These are phyloP conservation scores for Colletotrichum liaoningense DNA, from an alignment of 2,329 filamentous ascomycete genomes.

Conservation along the genomic window DNA sequence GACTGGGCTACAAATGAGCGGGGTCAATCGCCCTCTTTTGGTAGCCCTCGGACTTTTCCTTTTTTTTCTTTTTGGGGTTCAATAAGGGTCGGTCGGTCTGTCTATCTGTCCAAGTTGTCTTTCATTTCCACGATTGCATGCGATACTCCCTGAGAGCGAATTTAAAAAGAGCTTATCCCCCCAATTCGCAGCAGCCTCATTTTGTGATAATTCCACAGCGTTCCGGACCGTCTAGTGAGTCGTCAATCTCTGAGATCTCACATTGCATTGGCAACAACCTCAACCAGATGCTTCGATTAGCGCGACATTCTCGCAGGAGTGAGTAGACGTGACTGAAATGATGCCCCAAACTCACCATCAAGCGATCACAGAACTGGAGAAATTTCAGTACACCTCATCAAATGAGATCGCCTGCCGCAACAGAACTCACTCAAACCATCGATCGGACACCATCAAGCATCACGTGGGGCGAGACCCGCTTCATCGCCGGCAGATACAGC, in stretches of 20 bases:
- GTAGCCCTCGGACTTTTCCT: neutral
- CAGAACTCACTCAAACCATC: neutral
- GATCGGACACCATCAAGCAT: no score
- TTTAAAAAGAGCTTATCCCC: slow-evolving; percentile 18
- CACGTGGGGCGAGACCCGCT: neutral
- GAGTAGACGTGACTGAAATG: neutral
- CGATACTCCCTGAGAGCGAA: slow-evolving; percentile 20
- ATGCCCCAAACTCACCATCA: neutral
- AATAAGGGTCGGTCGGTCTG: slow-evolving; percentile 7
- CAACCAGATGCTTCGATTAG: neutral
- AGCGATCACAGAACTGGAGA: neutral
- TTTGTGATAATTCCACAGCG: neutral
- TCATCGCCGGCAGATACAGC: neutral
- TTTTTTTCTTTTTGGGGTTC: neutral
- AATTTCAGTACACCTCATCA: neutral
- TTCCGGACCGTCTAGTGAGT: neutral
- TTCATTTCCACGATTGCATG: slow-evolving; percentile 21
- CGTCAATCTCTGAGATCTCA: neutral
- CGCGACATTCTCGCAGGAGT: neutral
- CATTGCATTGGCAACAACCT: neutral
- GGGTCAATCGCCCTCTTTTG: neutral
- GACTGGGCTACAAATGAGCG: slow-evolving; percentile 36
- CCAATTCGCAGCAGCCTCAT: neutral
- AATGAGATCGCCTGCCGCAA: neutral
- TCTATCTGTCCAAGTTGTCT: neutral